These are phyloP conservation scores for Pyrus pyrifolia DNA, from an alignment of 306 rosid species.

Conservation along the genomic window DNA sequence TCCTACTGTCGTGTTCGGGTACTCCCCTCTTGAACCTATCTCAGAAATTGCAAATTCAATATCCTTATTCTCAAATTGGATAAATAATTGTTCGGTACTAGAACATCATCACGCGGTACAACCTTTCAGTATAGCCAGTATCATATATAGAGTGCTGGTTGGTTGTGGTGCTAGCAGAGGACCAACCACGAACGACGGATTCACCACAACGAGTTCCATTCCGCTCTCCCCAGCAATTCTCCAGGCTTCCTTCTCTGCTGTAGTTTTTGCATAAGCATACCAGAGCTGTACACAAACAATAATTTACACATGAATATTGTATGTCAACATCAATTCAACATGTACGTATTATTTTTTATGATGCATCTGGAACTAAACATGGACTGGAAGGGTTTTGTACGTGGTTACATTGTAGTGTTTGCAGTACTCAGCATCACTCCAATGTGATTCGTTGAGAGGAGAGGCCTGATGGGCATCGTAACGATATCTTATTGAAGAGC, in stretches of 20 bases:
- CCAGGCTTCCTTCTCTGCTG: constrained; percentile 81
- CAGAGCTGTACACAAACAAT: constrained; percentile 48
- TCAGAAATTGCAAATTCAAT: not conserved
- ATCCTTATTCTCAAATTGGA: not conserved
- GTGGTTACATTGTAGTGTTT: constrained; percentile 45
- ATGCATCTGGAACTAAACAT: not conserved
- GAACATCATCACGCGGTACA: not conserved
- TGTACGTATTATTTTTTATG: not conserved
- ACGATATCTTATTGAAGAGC: constrained; percentile 70
- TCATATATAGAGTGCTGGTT: constrained; percentile 52
- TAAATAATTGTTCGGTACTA: no score
- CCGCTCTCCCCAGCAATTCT: constrained; percentile 45
- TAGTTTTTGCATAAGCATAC: constrained; percentile 84
- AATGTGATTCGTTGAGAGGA: constrained; percentile 73
- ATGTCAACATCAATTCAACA: not conserved
- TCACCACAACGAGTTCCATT: constrained; percentile 69
- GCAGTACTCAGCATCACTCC: constrained; percentile 77
- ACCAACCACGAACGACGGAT: constrained; percentile 74
- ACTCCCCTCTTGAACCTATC: constrained; percentile 52
- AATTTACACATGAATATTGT: not conserved
- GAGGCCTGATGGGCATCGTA: constrained; percentile 43
- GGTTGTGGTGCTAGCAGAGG: constrained; percentile 78
- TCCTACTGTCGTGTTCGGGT: constrained; percentile 67
- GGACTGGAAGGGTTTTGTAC: not conserved
- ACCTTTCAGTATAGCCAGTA: constrained; percentile 55